phyloP scores from a whole-genome alignment of 1,284 basidiomycete species.

The Fistulinella cinereoalba region DNA sequence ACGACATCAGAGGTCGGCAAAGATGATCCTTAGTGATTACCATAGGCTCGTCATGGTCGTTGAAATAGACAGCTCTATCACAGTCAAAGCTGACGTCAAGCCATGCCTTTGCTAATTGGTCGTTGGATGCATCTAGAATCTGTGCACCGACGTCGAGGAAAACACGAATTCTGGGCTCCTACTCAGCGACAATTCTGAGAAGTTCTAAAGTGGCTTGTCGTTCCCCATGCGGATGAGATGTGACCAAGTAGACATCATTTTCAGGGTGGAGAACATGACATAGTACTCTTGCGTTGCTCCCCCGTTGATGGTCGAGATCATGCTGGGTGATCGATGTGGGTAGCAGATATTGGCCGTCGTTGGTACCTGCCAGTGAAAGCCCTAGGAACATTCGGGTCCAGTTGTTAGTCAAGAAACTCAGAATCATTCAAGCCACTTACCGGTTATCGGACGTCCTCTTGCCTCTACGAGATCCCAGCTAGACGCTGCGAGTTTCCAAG shows the following conservation, averaged over 20 bases:
- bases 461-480: slow-evolving; percentile 51
- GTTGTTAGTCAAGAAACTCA: background rate
- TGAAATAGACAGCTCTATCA: too few species aligned
- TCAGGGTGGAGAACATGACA: slow-evolving; percentile 43
- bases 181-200: too few species aligned
- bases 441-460: slow-evolving; percentile 2
- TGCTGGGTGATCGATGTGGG: slow-evolving; percentile 14
- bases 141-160: too few species aligned
- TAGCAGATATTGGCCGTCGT: slow-evolving; percentile 12
- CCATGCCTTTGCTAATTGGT: too few species aligned
- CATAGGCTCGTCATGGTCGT: too few species aligned
- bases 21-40: too few species aligned
- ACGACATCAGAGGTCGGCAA: too few species aligned
- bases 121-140: too few species aligned
- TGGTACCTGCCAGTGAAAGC: slow-evolving; percentile 20
- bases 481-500: slow-evolving; percentile 43
- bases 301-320: slow-evolving; percentile 12
- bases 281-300: slow-evolving; percentile 40
- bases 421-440: background rate
- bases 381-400: too few species aligned
- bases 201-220: slow-evolving; percentile 28
- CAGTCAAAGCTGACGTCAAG: too few species aligned
- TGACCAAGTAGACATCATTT: slow-evolving; percentile 39
- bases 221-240: slow-evolving; percentile 18
- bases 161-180: too few species aligned